phyloP scores from a whole-genome alignment of 2,329 filamentous ascomycete species.

The Fusarium sp. region DNA sequence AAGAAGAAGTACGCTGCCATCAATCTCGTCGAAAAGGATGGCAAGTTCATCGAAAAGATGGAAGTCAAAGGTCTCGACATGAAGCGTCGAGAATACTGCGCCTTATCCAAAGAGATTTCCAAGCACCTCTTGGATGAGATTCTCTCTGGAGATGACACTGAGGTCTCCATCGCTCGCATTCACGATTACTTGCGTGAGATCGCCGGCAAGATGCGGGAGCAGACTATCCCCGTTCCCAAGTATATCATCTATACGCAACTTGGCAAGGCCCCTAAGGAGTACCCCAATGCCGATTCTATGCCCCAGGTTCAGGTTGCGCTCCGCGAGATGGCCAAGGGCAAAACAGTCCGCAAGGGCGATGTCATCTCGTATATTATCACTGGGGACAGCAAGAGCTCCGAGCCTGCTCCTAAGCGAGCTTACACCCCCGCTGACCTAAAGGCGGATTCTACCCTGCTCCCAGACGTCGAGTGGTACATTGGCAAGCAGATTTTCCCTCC shows the following conservation, averaged over 20 bases:
- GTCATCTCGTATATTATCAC: slow-evolving; percentile 98
- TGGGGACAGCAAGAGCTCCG: slow-evolving; percentile 75
- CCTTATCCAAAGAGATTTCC: slow-evolving; percentile 94
- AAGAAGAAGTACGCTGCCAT: slow-evolving; percentile 99
- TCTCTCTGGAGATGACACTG: slow-evolving; percentile 92
- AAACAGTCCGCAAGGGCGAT: slow-evolving; percentile 91
- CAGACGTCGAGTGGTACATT: slow-evolving; percentile 98
- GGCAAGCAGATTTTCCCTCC: slow-evolving; percentile 99
- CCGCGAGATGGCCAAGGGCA: slow-evolving; percentile 88
- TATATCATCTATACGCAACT: slow-evolving; percentile 99
- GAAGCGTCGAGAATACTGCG: slow-evolving; percentile 97
- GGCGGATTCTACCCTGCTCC: slow-evolving; percentile 79
- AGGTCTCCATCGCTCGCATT: slow-evolving; percentile 88
- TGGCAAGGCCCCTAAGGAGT: slow-evolving; percentile 92
- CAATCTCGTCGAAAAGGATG: slow-evolving; percentile 90
- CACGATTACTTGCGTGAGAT: slow-evolving; percentile 93
- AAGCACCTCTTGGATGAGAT: slow-evolving; percentile 93
- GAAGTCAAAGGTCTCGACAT: slow-evolving; percentile 99
- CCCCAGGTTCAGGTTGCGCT: slow-evolving; percentile 97
- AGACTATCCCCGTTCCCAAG: slow-evolving; percentile 81
- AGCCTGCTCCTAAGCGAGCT: slow-evolving; percentile 88
- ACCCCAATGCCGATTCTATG: slow-evolving; percentile 95
- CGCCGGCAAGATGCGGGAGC: slow-evolving; percentile 88
- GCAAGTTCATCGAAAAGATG: slow-evolving; percentile 93
- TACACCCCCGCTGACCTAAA: slow-evolving; percentile 90